phyloP scores from a whole-genome alignment of 1,284 basidiomycete genomes.

The Stygiomarasmius scandens region DNA sequence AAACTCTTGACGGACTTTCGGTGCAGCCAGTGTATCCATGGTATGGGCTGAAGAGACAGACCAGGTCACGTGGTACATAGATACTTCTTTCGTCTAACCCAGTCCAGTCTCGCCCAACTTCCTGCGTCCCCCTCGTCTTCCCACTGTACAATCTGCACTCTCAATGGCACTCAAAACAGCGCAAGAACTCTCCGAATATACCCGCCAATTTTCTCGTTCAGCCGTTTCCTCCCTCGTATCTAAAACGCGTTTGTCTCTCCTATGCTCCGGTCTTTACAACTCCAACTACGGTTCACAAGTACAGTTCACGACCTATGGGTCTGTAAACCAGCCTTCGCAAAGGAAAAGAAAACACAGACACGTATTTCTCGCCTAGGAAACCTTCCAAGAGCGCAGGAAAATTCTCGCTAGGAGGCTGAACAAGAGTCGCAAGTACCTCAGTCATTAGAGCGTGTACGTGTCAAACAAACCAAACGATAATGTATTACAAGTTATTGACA shows the following conservation, averaged over 20 bases:
- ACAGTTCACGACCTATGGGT: neutral
- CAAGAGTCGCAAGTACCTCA: conserved; percentile 12
- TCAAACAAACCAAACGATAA: neutral
- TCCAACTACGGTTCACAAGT: conserved; percentile 6
- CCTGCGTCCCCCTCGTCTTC: conserved; percentile 3
- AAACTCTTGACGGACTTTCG: conserved; percentile 80
- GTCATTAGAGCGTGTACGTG: neutral
- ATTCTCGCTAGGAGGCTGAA: conserved; percentile 8
- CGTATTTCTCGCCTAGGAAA: conserved; percentile 12
- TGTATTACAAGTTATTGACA: neutral
- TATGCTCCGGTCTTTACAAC: neutral
- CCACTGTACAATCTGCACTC: neutral
- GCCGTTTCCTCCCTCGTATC: neutral
- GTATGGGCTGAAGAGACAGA: neutral
- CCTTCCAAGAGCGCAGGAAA: conserved; percentile 9
- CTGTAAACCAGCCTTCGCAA: conserved; percentile 13
- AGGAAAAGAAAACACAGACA: conserved; percentile 12
- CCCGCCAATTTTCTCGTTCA: neutral
- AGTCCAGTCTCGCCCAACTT: conserved; percentile 1
- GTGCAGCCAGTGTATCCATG: conserved; percentile 44
- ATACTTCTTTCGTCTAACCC: conserved; percentile 3
- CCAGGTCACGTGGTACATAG: neutral
- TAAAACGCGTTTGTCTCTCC: neutral
- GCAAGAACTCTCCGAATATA: neutral
- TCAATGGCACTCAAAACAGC: neutral